A percentile compares a stretch with the other conserved stretches of the same genome.
Evolutionary conservation across 306 rosid species (phyloP).

Genomic region (Cucumis hystrix): DNA sequence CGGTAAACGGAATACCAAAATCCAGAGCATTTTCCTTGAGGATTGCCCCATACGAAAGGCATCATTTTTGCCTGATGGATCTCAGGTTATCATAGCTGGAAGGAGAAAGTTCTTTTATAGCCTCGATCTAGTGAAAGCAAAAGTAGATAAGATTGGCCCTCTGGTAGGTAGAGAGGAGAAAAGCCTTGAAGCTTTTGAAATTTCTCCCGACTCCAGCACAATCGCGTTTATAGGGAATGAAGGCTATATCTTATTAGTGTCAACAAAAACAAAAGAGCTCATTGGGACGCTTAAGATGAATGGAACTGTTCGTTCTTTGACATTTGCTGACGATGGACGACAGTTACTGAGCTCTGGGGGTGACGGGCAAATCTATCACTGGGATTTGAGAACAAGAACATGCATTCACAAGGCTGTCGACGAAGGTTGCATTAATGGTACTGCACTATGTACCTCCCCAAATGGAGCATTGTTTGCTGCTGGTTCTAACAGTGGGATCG

Average conservation of each 20-base stretch:
- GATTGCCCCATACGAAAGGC: slow-evolving; percentile 74
- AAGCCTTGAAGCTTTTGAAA: slow-evolving; percentile 82
- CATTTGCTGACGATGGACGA: slow-evolving; percentile 62
- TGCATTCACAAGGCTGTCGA: slow-evolving; percentile 57
- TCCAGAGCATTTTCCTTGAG: slow-evolving; percentile 74
- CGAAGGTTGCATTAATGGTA: slow-evolving; percentile 46
- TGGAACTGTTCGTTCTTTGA: slow-evolving; percentile 68
- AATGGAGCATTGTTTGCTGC: slow-evolving; percentile 36
- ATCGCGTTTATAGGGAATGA: slow-evolving; percentile 78
- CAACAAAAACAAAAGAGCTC: slow-evolving; percentile 69
- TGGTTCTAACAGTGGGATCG: slow-evolving; percentile 50
- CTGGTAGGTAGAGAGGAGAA: slow-evolving; percentile 89
- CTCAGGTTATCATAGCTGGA: slow-evolving; percentile 73
- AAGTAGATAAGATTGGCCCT: slow-evolving; percentile 69
- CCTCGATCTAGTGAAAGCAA: slow-evolving; percentile 72
- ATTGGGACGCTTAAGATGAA: slow-evolving; percentile 86
- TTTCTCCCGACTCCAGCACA: slow-evolving; percentile 70
- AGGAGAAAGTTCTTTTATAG: slow-evolving; percentile 74
- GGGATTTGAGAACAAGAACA: slow-evolving; percentile 80
- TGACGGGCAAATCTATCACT: slow-evolving; percentile 84
- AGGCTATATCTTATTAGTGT: slow-evolving; percentile 83
- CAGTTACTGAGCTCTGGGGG: slow-evolving; percentile 71
- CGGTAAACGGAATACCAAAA: slow-evolving; percentile 77
- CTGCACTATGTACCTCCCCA: slow-evolving; percentile 39
- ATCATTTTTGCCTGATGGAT: slow-evolving; percentile 75